Conservation (phyloP, 164 flowering plant species). For the Kalanchoe fedtschenkoi region DNA sequence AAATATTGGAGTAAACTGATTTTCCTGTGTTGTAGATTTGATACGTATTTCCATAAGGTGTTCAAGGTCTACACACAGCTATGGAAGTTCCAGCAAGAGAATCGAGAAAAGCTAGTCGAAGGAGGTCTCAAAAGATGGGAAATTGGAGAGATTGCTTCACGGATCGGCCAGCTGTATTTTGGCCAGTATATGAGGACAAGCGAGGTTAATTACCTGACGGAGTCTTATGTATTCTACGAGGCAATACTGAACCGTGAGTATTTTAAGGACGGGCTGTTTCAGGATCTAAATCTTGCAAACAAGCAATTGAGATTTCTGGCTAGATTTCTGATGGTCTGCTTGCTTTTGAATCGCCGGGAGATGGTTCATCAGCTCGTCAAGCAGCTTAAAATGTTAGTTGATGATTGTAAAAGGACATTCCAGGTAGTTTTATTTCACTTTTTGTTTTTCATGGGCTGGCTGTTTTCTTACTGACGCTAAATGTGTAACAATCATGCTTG, state of each 20-base stretch:
- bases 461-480: background rate
- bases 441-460: background rate
- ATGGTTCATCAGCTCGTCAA: conserved; percentile 60
- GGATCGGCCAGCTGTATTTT: conserved; percentile 82
- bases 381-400: conserved; percentile 57
- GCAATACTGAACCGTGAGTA: conserved; percentile 78
- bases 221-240: conserved; percentile 75
- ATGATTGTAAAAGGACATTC: conserved; percentile 66
- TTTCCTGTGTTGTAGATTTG: conserved; percentile 35
- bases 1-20: background rate
- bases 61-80: conserved; percentile 79
- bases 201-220: conserved; percentile 64
- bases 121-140: conserved; percentile 89
- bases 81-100: conserved; percentile 94
- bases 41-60: conserved; percentile 69
- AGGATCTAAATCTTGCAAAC: conserved; percentile 52
- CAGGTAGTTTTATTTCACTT: conserved; percentile 38
- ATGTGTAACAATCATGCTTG: background rate
- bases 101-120: conserved; percentile 76
- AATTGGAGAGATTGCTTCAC: conserved; percentile 93
- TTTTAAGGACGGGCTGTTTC: conserved; percentile 63
- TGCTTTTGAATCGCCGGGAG: conserved; percentile 65
- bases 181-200: conserved; percentile 84
- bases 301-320: conserved; percentile 85
- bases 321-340: conserved; percentile 72